A percentile compares a stretch with the other conserved stretches of the same genome.
These are phyloP conservation scores for Salisapilia sapeloensis DNA, from an alignment of 352 stramenopile genomes.

Conservation along the genomic window DNA sequence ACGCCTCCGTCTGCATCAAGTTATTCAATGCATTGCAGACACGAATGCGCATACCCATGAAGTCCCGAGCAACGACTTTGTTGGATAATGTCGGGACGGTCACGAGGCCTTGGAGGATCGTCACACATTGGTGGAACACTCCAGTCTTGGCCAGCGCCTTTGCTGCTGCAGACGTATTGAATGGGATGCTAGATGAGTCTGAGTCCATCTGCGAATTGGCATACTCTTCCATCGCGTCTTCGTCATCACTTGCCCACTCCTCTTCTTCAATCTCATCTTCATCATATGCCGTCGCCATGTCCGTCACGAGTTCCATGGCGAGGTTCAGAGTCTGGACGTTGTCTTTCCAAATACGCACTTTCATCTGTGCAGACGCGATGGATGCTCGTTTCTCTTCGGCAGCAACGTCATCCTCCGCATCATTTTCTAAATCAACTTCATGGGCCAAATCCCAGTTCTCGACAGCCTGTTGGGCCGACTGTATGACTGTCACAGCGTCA, in stretches of 20 bases:
- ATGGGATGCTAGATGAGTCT: conserved; percentile 1
- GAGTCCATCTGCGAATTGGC: conserved; percentile 51
- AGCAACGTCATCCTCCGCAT: conserved; percentile 40
- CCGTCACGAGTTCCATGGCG: conserved; percentile 56
- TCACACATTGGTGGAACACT: conserved; percentile 32
- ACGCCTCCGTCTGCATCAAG: conserved; percentile 40
- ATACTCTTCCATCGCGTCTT: conserved; percentile 78
- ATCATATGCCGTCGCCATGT: conserved; percentile 30
- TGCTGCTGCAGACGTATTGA: conserved; percentile 8
- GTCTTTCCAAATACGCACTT: conserved; percentile 60
- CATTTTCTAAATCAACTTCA: conserved; percentile 6
- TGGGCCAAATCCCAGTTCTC: conserved; percentile 42
- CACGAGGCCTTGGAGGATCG: conserved; percentile 63
- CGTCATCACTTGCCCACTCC: conserved; percentile 76
- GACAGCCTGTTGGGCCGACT: conserved; percentile 48
- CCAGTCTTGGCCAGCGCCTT: conserved; percentile 22
- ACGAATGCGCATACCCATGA: conserved; percentile 68
- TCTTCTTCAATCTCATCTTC: conserved; percentile 54
- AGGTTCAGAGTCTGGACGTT: conserved; percentile 63
- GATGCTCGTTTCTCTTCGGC: conserved; percentile 38
- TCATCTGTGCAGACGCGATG: conserved; percentile 43
- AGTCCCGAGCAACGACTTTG: conserved; percentile 28
- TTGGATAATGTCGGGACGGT: conserved; percentile 36
- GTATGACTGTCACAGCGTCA: conserved; percentile 53
- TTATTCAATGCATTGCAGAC: conserved; percentile 74